Evolutionary conservation across 805 yeast genomes (phyloP).

Genomic region (Pachysolen tannophilus): DNA sequence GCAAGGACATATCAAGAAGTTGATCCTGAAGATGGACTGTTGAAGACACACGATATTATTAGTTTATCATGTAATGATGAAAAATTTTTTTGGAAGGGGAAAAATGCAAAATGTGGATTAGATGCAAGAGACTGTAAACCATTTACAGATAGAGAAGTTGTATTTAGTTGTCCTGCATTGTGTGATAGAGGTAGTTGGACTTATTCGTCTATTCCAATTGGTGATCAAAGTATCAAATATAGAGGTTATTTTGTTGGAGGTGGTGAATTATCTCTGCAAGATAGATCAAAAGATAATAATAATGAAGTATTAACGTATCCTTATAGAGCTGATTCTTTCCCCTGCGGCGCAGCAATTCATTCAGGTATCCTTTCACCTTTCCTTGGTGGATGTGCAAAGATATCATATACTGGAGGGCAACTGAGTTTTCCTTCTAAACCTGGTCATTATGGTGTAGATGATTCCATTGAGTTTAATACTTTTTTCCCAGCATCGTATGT

Average conservation of each 20-base stretch:
- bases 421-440: conserved; percentile 34
- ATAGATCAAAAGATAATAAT: conserved; percentile 10
- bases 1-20: conserved; percentile 25
- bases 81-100: conserved; percentile 61
- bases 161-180: conserved; percentile 78
- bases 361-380: conserved; percentile 69
- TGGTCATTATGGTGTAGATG: conserved; percentile 48
- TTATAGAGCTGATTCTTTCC: conserved; percentile 81
- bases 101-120: conserved; percentile 68
- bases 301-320: conserved; percentile 39
- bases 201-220: conserved; percentile 69
- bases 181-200: conserved; percentile 76
- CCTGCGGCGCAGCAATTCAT: conserved; percentile 88
- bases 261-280: conserved; percentile 33
- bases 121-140: conserved; percentile 55
- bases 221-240: conserved; percentile 59
- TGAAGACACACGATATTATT: conserved; percentile 23
- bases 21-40: conserved; percentile 12
- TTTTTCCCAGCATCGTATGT: conserved; percentile 70
- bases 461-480: conserved; percentile 52
- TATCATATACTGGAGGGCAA: conserved; percentile 49
- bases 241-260: conserved; percentile 75
- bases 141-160: conserved; percentile 33
- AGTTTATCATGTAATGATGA: conserved; percentile 42
- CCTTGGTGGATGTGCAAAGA: conserved; percentile 71